Percentiles rank a stretch among this genome's conserved stretches.
phyloP scores from a whole-genome alignment of 2,329 filamentous ascomycete species.

The Colletotrichum karsti region DNA sequence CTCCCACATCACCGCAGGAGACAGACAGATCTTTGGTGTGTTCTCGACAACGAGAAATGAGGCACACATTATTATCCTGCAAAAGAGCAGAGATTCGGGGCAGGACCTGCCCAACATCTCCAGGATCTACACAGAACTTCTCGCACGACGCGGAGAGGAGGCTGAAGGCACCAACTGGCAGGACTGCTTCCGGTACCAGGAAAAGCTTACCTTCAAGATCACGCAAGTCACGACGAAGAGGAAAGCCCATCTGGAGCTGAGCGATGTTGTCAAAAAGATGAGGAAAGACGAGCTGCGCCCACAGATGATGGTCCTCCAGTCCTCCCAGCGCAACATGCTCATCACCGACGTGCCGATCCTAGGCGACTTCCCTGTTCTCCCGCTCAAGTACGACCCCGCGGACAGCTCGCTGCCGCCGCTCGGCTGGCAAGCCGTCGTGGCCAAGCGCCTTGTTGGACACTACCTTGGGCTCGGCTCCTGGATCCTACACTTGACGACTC shows the following conservation, averaged over 20 bases:
- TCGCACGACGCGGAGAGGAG: slow-evolving; percentile 72
- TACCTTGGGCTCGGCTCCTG: slow-evolving; percentile 94
- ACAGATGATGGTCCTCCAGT: slow-evolving; percentile 88
- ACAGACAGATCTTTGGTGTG: slow-evolving; percentile 91
- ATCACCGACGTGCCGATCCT: slow-evolving; percentile 86
- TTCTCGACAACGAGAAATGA: slow-evolving; percentile 86
- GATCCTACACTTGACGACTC: slow-evolving; percentile 86
- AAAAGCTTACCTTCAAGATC: slow-evolving; percentile 84
- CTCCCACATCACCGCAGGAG: slow-evolving; percentile 90
- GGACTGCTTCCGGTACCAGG: slow-evolving; percentile 86
- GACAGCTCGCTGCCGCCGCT: slow-evolving; percentile 91
- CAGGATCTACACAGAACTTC: slow-evolving; percentile 84
- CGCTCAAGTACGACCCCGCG: slow-evolving; percentile 81
- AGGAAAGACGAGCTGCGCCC: slow-evolving; percentile 84
- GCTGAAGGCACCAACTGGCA: slow-evolving; percentile 77
- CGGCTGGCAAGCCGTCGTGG: slow-evolving; percentile 91
- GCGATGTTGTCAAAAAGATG: slow-evolving; percentile 89
- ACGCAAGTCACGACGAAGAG: slow-evolving; percentile 88
- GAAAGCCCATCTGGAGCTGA: slow-evolving; percentile 88
- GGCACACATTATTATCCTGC: slow-evolving; percentile 89
- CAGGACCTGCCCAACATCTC: slow-evolving; percentile 91
- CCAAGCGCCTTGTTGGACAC: slow-evolving; percentile 84
- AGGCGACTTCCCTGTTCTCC: slow-evolving; percentile 84
- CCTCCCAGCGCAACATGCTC: slow-evolving; percentile 81
- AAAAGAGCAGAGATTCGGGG: slow-evolving; percentile 77